phyloP scores from a whole-genome alignment of 2,329 filamentous ascomycete genomes.

The Trichoderma sp. region DNA sequence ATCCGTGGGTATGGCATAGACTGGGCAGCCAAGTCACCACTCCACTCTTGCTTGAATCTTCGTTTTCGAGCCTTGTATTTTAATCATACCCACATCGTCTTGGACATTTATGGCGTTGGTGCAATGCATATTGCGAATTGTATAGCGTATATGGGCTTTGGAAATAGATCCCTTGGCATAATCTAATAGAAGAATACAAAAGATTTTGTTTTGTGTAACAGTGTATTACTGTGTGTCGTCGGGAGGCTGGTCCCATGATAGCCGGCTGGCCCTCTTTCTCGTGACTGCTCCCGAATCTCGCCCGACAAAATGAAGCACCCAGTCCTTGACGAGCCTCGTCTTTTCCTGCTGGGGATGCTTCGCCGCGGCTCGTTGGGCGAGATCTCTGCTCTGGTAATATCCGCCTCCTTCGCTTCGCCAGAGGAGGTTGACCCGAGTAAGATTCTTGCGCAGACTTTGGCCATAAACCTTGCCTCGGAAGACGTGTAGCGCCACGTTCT shows the following conservation, averaged over 20 bases:
- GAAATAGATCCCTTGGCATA: background rate
- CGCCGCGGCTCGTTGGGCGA: conserved; percentile 40
- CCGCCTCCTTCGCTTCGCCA: conserved; percentile 55
- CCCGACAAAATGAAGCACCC: conserved; percentile 72
- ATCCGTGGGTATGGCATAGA: background rate
- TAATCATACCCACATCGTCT: background rate
- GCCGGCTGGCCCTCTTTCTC: conserved; percentile 24
- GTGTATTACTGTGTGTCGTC: conserved; percentile 42
- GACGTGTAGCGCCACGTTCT: conserved; percentile 74
- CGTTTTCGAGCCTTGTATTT: conserved; percentile 11
- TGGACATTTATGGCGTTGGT: background rate
- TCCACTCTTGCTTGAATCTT: background rate
- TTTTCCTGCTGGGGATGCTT: conserved; percentile 60
- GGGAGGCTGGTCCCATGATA: conserved; percentile 45
- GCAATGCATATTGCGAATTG: background rate
- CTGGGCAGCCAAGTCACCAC: background rate
- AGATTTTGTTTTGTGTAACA: background rate
- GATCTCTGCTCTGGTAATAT: conserved; percentile 55
- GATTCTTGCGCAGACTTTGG: conserved; percentile 71
- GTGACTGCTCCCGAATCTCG: conserved; percentile 33
- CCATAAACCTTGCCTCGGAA: conserved; percentile 82
- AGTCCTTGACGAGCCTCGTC: conserved; percentile 68
- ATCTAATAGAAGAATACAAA: conserved; percentile 2
- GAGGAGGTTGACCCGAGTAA: conserved; percentile 70
- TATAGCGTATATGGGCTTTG: conserved; percentile 1